A percentile compares a stretch with the other conserved stretches of the same genome.
phyloP scores from a whole-genome alignment of 306 rosid species.

The Datisca glomerata region DNA sequence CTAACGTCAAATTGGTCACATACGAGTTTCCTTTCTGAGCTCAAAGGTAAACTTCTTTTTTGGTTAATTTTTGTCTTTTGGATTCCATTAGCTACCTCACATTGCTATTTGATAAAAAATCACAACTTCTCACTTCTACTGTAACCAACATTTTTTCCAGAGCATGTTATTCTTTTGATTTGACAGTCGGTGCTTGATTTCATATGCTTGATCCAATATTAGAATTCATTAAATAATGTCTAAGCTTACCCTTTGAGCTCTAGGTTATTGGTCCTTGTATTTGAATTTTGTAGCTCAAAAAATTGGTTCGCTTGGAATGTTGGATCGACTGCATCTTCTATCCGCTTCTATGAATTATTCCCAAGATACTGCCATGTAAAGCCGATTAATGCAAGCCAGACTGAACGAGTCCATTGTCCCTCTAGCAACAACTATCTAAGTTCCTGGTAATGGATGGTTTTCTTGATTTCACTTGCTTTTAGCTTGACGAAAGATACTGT shows the following conservation, averaged over 20 bases:
- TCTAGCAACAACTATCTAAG: constrained; percentile 29
- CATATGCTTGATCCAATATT: too few species aligned
- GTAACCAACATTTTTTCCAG: background rate
- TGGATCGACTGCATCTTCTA: constrained; percentile 16
- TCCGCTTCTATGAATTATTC: constrained; percentile 17
- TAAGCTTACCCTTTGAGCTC: background rate
- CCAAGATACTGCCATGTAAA: constrained; percentile 25
- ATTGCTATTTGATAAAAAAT: background rate
- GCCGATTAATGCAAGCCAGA: constrained; percentile 34
- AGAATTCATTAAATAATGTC: too few species aligned
- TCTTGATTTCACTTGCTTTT: too few species aligned
- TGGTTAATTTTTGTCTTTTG: background rate
- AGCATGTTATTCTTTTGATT: background rate
- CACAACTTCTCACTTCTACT: background rate
- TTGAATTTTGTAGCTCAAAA: constrained; percentile 36
- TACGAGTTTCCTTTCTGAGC: constrained; percentile 23
- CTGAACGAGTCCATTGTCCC: constrained; percentile 37
- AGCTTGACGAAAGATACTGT: background rate
- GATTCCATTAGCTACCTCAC: background rate
- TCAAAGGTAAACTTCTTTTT: constrained; percentile 35
- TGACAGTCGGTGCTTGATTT: too few species aligned
- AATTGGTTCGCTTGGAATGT: constrained; percentile 28
- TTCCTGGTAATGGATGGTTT: constrained; percentile 24
- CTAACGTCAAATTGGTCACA: constrained; percentile 22
- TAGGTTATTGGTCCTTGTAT: background rate